phyloP scores from a whole-genome alignment of 139 green algal genomes.

The Microglena sp. region DNA sequence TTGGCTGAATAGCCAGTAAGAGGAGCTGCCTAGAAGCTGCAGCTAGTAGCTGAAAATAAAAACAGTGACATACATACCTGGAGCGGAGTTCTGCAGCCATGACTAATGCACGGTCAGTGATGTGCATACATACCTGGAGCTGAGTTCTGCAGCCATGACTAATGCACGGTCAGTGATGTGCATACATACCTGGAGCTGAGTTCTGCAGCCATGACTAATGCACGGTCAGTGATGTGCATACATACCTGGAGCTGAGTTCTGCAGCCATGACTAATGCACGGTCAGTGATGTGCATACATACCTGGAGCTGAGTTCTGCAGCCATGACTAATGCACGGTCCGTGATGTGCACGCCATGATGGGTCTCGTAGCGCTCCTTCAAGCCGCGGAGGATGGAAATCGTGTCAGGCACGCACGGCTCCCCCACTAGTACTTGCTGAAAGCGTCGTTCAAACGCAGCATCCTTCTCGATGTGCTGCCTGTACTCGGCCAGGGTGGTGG shows the following conservation, averaged over 20 bases:
- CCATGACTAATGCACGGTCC: slow-evolving; percentile 48
- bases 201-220: slow-evolving; percentile 48
- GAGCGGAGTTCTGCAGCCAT: too few relatives aligned
- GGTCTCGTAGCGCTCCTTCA: slow-evolving; percentile 63
- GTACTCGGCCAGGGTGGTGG: slow-evolving; percentile 87
- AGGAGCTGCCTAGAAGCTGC: too few relatives aligned
- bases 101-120: too few relatives aligned
- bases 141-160: too few relatives aligned
- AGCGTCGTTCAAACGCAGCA: slow-evolving; percentile 79
- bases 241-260: slow-evolving; percentile 43
- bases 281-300: slow-evolving; percentile 47
- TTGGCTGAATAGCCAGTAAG: too few relatives aligned
- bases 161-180: too few relatives aligned
- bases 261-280: slow-evolving; percentile 47
- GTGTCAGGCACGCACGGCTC: slow-evolving; percentile 82
- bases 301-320: slow-evolving; percentile 43
- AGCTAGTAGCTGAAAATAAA: too few relatives aligned
- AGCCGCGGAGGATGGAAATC: slow-evolving; percentile 86
- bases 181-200: slow-evolving; percentile 48
- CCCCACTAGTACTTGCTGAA: slow-evolving; percentile 78
- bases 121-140: too few relatives aligned
- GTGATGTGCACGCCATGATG: slow-evolving; percentile 53
- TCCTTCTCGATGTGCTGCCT: slow-evolving; percentile 93
- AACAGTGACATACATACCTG: too few relatives aligned
- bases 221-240: slow-evolving; percentile 44